Conservation (phyloP, 2,329 filamentous ascomycete genomes). For the Albifimbria verrucaria region DNA sequence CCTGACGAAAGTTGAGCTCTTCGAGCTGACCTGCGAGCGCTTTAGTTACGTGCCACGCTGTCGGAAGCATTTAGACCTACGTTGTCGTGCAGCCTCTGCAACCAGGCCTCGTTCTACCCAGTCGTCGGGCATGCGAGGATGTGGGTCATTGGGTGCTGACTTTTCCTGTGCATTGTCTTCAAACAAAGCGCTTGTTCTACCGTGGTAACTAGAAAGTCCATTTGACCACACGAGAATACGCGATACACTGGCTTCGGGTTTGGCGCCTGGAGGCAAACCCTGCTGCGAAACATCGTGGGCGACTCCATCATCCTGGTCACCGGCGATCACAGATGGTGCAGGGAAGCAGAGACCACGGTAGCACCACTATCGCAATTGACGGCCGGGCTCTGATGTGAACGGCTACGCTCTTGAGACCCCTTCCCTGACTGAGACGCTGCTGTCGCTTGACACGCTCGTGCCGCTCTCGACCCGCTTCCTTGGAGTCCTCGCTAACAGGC, state of each 20-base stretch:
- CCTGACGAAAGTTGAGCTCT: constrained; percentile 39
- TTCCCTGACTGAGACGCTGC: not conserved
- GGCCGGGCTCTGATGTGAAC: not conserved
- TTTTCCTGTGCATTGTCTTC: constrained; percentile 31
- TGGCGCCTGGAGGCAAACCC: constrained; percentile 1
- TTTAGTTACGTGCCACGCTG: not conserved
- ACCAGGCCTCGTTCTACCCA: constrained; percentile 43
- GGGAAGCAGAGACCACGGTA: not conserved
- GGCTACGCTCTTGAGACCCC: not conserved
- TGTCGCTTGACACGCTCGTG: constrained; percentile 4
- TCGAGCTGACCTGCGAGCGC: constrained; percentile 40
- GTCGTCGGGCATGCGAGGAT: constrained; percentile 27
- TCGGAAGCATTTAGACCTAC: constrained; percentile 18
- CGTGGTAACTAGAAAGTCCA: constrained; percentile 43
- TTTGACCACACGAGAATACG: constrained; percentile 37
- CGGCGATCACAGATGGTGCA: not conserved
- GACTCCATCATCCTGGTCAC: not conserved
- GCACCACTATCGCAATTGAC: not conserved
- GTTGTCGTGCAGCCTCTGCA: constrained; percentile 43
- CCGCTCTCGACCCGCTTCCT: constrained; percentile 9
- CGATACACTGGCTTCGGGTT: constrained; percentile 21
- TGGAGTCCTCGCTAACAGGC: constrained; percentile 25
- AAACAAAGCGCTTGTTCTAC: constrained; percentile 45
- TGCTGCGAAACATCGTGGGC: not conserved
- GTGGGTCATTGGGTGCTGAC: constrained; percentile 6